Percentiles rank a stretch among this genome's conserved stretches.
Conservation (phyloP, 192 early-diverging fungal species). For the Rhizoclosmatium globosum region DNA sequence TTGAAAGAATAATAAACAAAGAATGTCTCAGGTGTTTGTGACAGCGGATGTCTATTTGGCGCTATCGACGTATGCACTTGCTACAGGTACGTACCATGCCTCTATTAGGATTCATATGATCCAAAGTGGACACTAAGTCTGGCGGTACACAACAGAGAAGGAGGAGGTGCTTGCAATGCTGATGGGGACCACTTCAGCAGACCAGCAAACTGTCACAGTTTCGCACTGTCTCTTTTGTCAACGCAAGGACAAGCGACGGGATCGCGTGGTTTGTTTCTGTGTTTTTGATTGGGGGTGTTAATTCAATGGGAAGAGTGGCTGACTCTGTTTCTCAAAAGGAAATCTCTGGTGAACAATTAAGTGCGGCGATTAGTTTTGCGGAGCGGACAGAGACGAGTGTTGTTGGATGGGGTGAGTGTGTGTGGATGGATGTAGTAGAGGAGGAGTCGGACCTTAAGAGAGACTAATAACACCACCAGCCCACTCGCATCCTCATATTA, state of each 20-base stretch:
- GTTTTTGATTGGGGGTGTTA: not conserved
- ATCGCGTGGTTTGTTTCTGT: conserved; percentile 45
- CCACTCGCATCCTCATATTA: conserved; percentile 59
- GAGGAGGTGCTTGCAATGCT: conserved; percentile 52
- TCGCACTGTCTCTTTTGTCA: conserved; percentile 42
- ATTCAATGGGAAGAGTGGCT: not conserved
- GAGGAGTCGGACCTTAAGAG: not conserved
- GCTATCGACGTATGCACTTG: conserved; percentile 33
- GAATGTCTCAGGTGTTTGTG: conserved; percentile 13
- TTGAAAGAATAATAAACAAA: no score
- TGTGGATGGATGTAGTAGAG: not conserved
- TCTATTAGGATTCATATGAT: not conserved
- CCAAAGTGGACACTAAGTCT: not conserved
- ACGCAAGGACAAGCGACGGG: conserved; percentile 58
- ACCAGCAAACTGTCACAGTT: conserved; percentile 22
- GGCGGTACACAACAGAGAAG: conserved; percentile 44
- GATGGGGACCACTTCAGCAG: conserved; percentile 30
- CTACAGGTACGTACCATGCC: conserved; percentile 21
- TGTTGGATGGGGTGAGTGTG: conserved; percentile 52
- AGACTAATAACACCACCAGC: conserved; percentile 22
- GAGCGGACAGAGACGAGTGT: conserved; percentile 40
- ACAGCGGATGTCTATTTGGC: conserved; percentile 32
- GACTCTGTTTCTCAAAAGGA: conserved; percentile 13
- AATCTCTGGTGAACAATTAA: conserved; percentile 50
- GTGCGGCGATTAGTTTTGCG: conserved; percentile 46